Conservation (phyloP, 352 stramenopile genomes). For the Blastocystis sp. region DNA sequence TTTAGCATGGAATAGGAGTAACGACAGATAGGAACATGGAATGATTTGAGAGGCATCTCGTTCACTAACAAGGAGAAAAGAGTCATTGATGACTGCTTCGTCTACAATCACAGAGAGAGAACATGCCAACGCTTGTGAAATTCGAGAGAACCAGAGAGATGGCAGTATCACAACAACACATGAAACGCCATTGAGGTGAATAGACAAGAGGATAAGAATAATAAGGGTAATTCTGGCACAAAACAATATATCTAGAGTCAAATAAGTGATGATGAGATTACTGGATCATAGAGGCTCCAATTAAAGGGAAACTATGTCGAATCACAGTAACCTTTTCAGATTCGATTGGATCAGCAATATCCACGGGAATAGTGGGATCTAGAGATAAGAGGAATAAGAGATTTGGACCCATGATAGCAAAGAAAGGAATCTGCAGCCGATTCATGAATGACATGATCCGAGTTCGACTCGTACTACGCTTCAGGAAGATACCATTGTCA, state of each 20-base stretch:
- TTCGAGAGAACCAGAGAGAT: slow-evolving; percentile 1
- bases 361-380: not conserved
- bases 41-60: not conserved
- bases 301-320: not conserved
- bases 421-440: slow-evolving; percentile 2
- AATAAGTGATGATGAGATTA: not conserved
- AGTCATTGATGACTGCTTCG: slow-evolving; percentile 21
- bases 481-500: slow-evolving; percentile 32
- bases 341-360: not conserved
- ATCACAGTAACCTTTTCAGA: not conserved
- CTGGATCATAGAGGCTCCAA: not conserved
- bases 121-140: not conserved
- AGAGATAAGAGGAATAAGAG: not conserved
- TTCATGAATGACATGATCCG: slow-evolving; percentile 37
- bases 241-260: slow-evolving; percentile 33
- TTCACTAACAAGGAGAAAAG: not conserved
- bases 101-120: not conserved
- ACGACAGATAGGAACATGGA: not conserved
- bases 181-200: not conserved
- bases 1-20: slow-evolving; percentile 6
- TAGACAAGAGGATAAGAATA: not conserved
- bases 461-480: slow-evolving; percentile 21
- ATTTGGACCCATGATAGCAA: not conserved
- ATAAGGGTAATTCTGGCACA: slow-evolving; percentile 21
- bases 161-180: not conserved